Conservation (phyloP, 2,329 filamentous ascomycete genomes). For the Xylariaceae sp. region DNA sequence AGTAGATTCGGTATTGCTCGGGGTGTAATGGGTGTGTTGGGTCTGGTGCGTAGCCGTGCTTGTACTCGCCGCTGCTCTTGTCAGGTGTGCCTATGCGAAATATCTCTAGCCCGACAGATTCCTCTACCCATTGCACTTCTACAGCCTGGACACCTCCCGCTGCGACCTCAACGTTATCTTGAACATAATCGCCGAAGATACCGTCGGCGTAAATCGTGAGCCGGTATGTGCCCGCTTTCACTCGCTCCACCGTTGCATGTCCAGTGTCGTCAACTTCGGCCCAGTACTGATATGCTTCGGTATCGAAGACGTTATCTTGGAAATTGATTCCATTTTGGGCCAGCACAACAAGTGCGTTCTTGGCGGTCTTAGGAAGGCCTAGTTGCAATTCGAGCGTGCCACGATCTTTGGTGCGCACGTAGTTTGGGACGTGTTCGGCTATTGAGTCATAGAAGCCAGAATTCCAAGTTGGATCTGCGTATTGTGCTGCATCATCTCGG, state of each 20-base stretch:
- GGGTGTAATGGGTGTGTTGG: constrained; percentile 41
- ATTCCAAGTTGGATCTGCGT: constrained; percentile 61
- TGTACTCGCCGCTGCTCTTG: constrained; percentile 65
- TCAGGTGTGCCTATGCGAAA: constrained; percentile 70
- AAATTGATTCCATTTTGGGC: constrained; percentile 58
- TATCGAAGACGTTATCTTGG: constrained; percentile 64
- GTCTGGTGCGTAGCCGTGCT: constrained; percentile 61
- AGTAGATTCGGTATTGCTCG: constrained; percentile 66
- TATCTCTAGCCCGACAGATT: constrained; percentile 50
- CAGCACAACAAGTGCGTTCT: constrained; percentile 62
- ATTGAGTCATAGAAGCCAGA: constrained; percentile 69
- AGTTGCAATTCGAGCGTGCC: constrained; percentile 58
- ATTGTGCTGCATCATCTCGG: constrained; percentile 59
- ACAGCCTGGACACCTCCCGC: not conserved
- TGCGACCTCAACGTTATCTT: not conserved
- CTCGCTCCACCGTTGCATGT: constrained; percentile 56
- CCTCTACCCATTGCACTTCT: not conserved
- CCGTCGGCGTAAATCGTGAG: constrained; percentile 64
- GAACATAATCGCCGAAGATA: not conserved
- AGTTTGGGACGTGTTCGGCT: constrained; percentile 64
- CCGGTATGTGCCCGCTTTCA: constrained; percentile 64
- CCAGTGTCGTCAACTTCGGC: constrained; percentile 57
- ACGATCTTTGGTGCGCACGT: constrained; percentile 59
- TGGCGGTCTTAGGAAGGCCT: constrained; percentile 57
- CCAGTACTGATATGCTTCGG: constrained; percentile 69